phyloP scores from a whole-genome alignment of 2,329 filamentous ascomycete genomes.

The Decorospora gaudefroyi region DNA sequence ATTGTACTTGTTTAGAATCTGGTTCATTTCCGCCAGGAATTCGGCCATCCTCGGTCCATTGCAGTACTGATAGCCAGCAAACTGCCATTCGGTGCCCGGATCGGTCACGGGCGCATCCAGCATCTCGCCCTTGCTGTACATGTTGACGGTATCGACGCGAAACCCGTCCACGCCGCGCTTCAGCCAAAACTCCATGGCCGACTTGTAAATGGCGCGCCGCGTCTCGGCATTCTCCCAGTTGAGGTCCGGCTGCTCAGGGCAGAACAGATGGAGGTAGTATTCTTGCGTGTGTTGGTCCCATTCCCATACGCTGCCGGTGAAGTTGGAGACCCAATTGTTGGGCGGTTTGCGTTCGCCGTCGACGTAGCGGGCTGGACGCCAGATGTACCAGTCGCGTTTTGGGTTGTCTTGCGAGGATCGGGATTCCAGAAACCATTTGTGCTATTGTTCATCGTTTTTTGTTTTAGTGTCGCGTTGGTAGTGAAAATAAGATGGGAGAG shows the following conservation, averaged over 20 bases:
- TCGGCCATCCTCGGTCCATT: slow-evolving; percentile 73
- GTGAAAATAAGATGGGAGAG: no score
- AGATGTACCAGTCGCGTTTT: slow-evolving; percentile 63
- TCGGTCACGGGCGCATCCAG: slow-evolving; percentile 42
- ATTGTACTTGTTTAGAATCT: slow-evolving; percentile 63
- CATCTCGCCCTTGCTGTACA: slow-evolving; percentile 46
- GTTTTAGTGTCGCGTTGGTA: background rate
- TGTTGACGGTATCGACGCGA: slow-evolving; percentile 48
- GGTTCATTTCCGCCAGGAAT: slow-evolving; percentile 66
- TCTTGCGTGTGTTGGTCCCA: slow-evolving; percentile 72
- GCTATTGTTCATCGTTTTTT: slow-evolving; percentile 37
- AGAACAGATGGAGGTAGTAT: slow-evolving; percentile 78
- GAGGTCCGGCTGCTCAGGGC: slow-evolving; percentile 77
- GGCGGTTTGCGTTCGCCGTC: slow-evolving; percentile 69
- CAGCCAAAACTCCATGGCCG: slow-evolving; percentile 77
- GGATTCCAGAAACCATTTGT: slow-evolving; percentile 63
- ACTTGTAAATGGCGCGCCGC: slow-evolving; percentile 69
- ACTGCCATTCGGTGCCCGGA: slow-evolving; percentile 39
- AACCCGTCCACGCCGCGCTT: slow-evolving; percentile 65
- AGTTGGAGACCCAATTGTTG: slow-evolving; percentile 72
- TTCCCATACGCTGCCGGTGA: slow-evolving; percentile 68
- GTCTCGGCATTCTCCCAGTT: slow-evolving; percentile 78
- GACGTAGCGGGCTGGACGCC: slow-evolving; percentile 53
- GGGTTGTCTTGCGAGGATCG: slow-evolving; percentile 55
- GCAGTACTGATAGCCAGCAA: slow-evolving; percentile 58